A percentile compares a stretch with the other conserved stretches of the same genome.
phyloP scores from a whole-genome alignment of 257 asterid species.

The Datura wrightii region DNA sequence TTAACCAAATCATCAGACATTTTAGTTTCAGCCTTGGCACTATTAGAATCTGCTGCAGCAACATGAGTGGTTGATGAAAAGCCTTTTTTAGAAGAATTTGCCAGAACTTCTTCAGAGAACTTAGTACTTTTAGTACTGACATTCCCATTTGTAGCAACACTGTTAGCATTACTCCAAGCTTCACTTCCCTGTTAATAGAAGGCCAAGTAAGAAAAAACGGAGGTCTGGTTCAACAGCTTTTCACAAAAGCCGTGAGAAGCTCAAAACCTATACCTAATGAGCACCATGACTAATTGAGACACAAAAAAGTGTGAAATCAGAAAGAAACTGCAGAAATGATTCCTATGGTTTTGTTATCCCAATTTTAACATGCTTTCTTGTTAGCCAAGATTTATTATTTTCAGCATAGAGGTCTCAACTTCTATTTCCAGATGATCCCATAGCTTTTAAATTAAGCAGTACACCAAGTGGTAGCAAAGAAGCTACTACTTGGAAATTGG shows the following conservation, averaged over 20 bases:
- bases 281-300: conserved; percentile 10
- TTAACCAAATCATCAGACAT: conserved; percentile 45
- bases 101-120: conserved; percentile 43
- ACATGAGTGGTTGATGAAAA: conserved; percentile 42
- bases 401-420: background rate
- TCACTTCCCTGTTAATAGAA: conserved; percentile 66
- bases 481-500: conserved; percentile 25
- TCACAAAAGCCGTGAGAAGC: background rate
- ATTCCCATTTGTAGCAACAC: conserved; percentile 52
- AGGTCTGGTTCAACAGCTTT: conserved; percentile 17
- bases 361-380: conserved; percentile 11
- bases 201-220: background rate
- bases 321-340: background rate
- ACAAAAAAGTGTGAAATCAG: background rate
- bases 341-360: background rate
- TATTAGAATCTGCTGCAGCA: conserved; percentile 44
- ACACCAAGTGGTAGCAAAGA: background rate
- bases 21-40: conserved; percentile 44
- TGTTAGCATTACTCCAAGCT: conserved; percentile 38
- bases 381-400: conserved; percentile 11
- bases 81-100: conserved; percentile 48
- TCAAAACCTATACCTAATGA: background rate
- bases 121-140: conserved; percentile 46
- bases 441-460: background rate
- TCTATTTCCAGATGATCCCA: conserved; percentile 4